Base-by-base conservation (phyloP, 495 filamentous ascomycete genomes). In the Xylaria intraflava region DNA sequence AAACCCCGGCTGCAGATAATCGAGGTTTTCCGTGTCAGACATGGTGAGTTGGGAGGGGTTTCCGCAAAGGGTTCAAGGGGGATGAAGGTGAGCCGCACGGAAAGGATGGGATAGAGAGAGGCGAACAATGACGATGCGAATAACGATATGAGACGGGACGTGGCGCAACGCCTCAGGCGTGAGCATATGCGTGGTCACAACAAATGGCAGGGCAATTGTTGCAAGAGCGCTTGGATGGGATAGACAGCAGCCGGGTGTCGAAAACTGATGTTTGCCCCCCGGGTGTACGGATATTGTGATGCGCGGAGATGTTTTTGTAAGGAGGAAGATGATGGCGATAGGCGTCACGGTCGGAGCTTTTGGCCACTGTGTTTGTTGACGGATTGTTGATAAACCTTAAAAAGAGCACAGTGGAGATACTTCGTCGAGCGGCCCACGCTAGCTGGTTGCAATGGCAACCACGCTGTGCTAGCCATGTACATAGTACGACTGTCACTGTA, bases 1-100 rank as follows among this genome's bases (percentile, higher is more conserved):
- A 68, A 95, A 96, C 57, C 79, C 87, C 17, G 85, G 72, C 51
- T 88, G 79, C 31, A 97, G 80, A 65, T 96, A 98, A 50, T 91
- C 86, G 45, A 84, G 67, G 53, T 79, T 83, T 60, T 90, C 88
- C 20, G 71, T 55, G 60, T 77, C 74, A 27, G 78, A 80, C 84
- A 88, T 88, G 62, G 38, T 78, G 62, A 46, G 43, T 44, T n/a
- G n/a, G n/a, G n/a, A n/a, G n/a, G n/a, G n/a, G n/a, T 10, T 29
- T 26, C 47, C 29, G 26, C n/a, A 29, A 48, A 24, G 17, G n/a
- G 42, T 30, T 51, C 16, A 26, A 24, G 17, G 36, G 16, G 17
- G 1, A 41, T n/a, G 36, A 26, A 6, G 11, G 16, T n/a, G 17
- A 11, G 22, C n/a, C n/a, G 10, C 0, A 17, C 8, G 16, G 41